Percentiles rank a stretch among this genome's conserved stretches.
phyloP scores from a whole-genome alignment of 1,284 basidiomycete genomes.

The Tranzscheliella williamsii region DNA sequence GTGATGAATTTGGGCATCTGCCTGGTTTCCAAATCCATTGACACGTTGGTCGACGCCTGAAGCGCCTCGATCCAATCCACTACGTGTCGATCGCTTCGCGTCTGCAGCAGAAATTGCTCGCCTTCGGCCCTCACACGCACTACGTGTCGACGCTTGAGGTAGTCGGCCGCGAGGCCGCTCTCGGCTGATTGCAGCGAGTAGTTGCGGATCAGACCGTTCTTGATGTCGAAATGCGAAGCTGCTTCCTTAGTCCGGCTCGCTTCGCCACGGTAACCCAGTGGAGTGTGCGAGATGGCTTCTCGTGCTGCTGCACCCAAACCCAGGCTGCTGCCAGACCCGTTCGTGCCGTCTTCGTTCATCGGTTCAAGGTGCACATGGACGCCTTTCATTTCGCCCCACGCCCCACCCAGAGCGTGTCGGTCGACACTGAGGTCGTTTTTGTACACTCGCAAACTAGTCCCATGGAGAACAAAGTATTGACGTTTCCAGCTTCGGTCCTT shows the following conservation, averaged over 20 bases:
- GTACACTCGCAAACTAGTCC: constrained; percentile 85
- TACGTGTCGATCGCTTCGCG: constrained; percentile 78
- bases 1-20: constrained; percentile 63
- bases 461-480: constrained; percentile 86
- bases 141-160: constrained; percentile 89
- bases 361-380: constrained; percentile 49
- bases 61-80: constrained; percentile 97
- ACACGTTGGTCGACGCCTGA: constrained; percentile 89
- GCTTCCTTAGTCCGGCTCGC: constrained; percentile 5
- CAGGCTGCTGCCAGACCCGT: constrained; percentile 15
- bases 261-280: constrained; percentile 15
- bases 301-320: constrained; percentile 28
- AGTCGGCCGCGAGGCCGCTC: constrained; percentile 91
- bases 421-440: constrained; percentile 64
- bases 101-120: constrained; percentile 94
- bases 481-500: constrained; percentile 88
- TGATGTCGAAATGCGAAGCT: constrained; percentile 14
- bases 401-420: constrained; percentile 57
- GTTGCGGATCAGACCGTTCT: constrained; percentile 63
- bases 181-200: constrained; percentile 91
- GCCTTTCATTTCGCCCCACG: constrained; percentile 60
- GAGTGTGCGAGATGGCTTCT: constrained; percentile 34
- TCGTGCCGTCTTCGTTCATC: constrained; percentile 46
- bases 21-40: constrained; percentile 85
- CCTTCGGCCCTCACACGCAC: constrained; percentile 91